A percentile compares a stretch with the other conserved stretches of the same genome.
These are phyloP conservation scores for Blastobotrys arbuscula DNA, from an alignment of 1,139 yeast species.

Conservation along the genomic window DNA sequence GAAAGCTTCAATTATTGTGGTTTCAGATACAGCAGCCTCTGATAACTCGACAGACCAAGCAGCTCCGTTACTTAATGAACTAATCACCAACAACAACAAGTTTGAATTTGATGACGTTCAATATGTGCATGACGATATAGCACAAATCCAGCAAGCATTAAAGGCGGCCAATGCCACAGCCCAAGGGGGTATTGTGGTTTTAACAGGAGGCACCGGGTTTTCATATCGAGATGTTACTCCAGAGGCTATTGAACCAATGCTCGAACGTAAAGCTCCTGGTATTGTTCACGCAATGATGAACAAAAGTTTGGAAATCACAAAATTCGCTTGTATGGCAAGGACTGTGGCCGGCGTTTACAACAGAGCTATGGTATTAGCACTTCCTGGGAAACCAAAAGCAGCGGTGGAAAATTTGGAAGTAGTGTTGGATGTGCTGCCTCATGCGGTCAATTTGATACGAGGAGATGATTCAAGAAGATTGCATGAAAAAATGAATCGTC, in stretches of 20 bases:
- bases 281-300: slow-evolving; percentile 43
- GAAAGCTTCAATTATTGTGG: slow-evolving; percentile 11
- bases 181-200: slow-evolving; percentile 30
- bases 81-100: background rate
- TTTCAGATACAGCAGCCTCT: slow-evolving; percentile 13
- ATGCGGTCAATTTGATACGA: slow-evolving; percentile 38
- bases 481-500: slow-evolving; percentile 28
- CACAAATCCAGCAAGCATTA: slow-evolving; percentile 11
- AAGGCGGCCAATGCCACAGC: background rate
- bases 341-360: slow-evolving; percentile 43
- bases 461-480: slow-evolving; percentile 36
- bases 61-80: slow-evolving; percentile 1
- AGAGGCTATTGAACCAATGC: slow-evolving; percentile 40
- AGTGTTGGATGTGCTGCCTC: slow-evolving; percentile 36
- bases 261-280: slow-evolving; percentile 44
- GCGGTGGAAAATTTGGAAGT: slow-evolving; percentile 42
- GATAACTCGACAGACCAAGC: slow-evolving; percentile 12
- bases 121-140: slow-evolving; percentile 14
- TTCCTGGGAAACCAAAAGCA: slow-evolving; percentile 49
- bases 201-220: slow-evolving; percentile 51
- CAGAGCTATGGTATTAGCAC: slow-evolving; percentile 37
- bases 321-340: slow-evolving; percentile 42
- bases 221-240: slow-evolving; percentile 43
- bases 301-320: slow-evolving; percentile 38
- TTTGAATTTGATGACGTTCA: slow-evolving; percentile 2